Percentiles rank a stretch among this genome's conserved stretches.
These are phyloP conservation scores for Penicillium cinerascens DNA, from an alignment of 495 filamentous ascomycete species.

Conservation along the genomic window DNA sequence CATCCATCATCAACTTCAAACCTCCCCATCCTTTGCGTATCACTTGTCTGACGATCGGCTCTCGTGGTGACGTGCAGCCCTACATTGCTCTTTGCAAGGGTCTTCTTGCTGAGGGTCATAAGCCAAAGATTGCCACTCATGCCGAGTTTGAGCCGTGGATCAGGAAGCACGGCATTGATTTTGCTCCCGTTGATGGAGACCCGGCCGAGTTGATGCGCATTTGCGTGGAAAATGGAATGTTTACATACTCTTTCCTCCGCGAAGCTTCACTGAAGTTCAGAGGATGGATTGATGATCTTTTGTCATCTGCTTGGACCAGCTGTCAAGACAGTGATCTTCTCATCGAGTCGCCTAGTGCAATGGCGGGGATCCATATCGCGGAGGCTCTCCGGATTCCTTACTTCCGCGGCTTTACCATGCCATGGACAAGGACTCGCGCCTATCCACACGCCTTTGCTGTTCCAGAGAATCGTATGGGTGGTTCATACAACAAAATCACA, in stretches of 20 bases:
- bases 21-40: constrained; percentile 77
- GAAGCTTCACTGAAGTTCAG: constrained; percentile 88
- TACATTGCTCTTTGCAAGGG: constrained; percentile 97
- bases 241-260: constrained; percentile 84
- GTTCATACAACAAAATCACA: constrained; percentile 88
- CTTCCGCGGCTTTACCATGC: constrained; percentile 98
- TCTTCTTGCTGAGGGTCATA: constrained; percentile 82
- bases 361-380: constrained; percentile 98
- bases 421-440: constrained; percentile 91
- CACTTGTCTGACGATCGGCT: constrained; percentile 94
- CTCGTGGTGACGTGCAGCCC: constrained; percentile 92
- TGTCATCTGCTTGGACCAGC: constrained; percentile 77
- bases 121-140: constrained; percentile 86
- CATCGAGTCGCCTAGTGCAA: constrained; percentile 94
- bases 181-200: constrained; percentile 82
- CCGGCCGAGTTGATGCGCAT: constrained; percentile 92
- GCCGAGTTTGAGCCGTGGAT: constrained; percentile 87
- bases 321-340: constrained; percentile 87
- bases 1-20: constrained; percentile 94
- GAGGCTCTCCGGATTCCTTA: constrained; percentile 92
- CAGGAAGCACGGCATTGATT: constrained; percentile 86
- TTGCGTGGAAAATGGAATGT: constrained; percentile 96
- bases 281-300: constrained; percentile 87
- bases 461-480: constrained; percentile 88
- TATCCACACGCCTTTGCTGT: constrained; percentile 99